Evolutionary conservation across 2,329 filamentous ascomycete genomes (phyloP), one percentile per base, ranked within the genome.

Genomic region (Fusarium sp.): DNA sequence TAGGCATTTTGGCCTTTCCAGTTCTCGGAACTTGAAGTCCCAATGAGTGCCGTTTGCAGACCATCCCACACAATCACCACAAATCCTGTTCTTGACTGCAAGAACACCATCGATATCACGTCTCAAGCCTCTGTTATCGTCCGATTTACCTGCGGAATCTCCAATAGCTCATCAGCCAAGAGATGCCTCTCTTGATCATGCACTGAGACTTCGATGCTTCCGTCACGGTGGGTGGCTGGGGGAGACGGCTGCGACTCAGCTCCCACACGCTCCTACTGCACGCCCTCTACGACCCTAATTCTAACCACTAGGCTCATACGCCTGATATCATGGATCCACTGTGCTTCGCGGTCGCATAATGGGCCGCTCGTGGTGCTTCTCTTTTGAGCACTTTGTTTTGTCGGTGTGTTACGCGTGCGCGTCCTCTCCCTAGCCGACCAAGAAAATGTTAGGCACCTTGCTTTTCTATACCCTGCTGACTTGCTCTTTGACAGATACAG

Each of bases 331-430:
- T 76, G 69, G 72, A 77, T 79, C 80, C 80, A 81, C 80, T 79
- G 74, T 78, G 79, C 79, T 78, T 79, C 77, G 72, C 73, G 80
- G 80, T 79, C 80, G 80, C 80, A 81, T 81, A 70, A 77, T 76
- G 61, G 72, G 71, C 71, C 80, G 80, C 78, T 80, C 80, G 72
- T 77, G 67, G 67, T 79, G 70, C 69, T 68, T 70, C 73, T 69
- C 67, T 70, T 70, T 77, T 66, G 64, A 77, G 75, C 74, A 72
- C 56, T 73, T 75, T 77, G 75, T 75, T 80, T 79, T 78, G 80
- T 81, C 81, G 81, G 81, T 82, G 80, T 81, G 79, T 81, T 81
- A 76, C 77, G 72, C 75, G 75, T 81, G 76, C 75, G 78, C 79
- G 79, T 78, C 77, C 73, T 77, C 54, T 64, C 66, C 55, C 63